Conservation (phyloP, 768 basidiomycete species). For the Macrolepiota fuliginosa region DNA sequence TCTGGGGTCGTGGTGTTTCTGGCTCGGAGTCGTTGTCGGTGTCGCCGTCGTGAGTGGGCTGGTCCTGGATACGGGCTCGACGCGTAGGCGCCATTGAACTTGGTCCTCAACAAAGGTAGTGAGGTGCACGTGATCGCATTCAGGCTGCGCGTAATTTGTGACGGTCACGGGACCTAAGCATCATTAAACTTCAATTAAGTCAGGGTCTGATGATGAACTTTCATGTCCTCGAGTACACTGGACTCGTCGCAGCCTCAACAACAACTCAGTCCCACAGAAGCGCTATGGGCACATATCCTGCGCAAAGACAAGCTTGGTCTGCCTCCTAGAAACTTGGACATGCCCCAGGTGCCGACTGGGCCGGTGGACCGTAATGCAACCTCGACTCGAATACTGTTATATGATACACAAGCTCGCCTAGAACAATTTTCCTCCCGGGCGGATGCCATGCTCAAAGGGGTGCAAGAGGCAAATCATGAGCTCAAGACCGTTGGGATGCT, state of each 20-base stretch:
- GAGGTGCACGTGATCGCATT: constrained; percentile 33
- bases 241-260: not conserved
- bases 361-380: constrained; percentile 67
- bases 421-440: constrained; percentile 63
- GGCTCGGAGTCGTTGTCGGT: constrained; percentile 28
- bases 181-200: no score
- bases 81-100: constrained; percentile 33
- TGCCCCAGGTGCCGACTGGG: constrained; percentile 36
- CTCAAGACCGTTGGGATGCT: constrained; percentile 50
- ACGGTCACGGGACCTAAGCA: constrained; percentile 7
- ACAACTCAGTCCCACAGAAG: constrained; percentile 15
- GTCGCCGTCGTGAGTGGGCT: constrained; percentile 31
- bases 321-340: constrained; percentile 20
- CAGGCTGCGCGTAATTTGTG: constrained; percentile 20
- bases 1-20: constrained; percentile 37
- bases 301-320: constrained; percentile 36
- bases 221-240: not conserved
- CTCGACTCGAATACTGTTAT: constrained; percentile 68
- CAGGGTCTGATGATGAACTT: no score
- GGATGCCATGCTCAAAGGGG: constrained; percentile 45
- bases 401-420: constrained; percentile 71
- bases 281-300: constrained; percentile 59
- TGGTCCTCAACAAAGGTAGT: constrained; percentile 39
- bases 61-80: constrained; percentile 34
- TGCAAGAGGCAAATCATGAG: constrained; percentile 53